Evolutionary conservation across 768 basidiomycete species (phyloP).

Genomic region (Dioszegia aurantiaca): DNA sequence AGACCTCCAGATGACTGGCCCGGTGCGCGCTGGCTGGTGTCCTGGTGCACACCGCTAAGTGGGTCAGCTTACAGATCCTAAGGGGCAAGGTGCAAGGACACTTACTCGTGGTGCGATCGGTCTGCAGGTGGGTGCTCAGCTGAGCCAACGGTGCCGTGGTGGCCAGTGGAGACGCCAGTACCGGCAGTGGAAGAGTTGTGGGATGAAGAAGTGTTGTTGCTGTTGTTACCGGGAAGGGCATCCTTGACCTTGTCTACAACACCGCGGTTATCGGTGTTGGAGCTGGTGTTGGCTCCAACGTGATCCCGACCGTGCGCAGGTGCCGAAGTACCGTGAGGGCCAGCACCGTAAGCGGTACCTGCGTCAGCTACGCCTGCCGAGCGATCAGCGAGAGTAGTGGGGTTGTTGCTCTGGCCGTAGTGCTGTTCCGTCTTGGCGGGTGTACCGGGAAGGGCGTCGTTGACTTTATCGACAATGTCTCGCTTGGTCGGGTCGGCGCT

Average conservation of each 20-base stretch:
- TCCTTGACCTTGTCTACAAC: too few species aligned
- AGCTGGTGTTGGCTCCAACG: too few species aligned
- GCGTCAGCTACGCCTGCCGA: constrained; percentile 8
- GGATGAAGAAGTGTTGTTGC: too few species aligned
- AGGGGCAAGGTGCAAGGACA: neutral
- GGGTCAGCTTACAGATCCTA: too few species aligned
- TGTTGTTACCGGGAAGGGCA: too few species aligned
- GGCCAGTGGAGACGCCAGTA: constrained; percentile 13
- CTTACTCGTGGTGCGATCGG: constrained; percentile 14
- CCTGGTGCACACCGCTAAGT: constrained; percentile 3
- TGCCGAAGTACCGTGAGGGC: constrained; percentile 3
- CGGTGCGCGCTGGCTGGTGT: constrained; percentile 13
- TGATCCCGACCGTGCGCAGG: neutral
- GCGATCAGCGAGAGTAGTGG: constrained; percentile 4
- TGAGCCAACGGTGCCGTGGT: constrained; percentile 31
- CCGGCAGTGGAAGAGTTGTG: constrained; percentile 28
- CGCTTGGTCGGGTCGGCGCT: neutral
- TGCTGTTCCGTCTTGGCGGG: constrained; percentile 9
- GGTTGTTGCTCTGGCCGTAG: constrained; percentile 11
- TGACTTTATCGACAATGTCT: neutral
- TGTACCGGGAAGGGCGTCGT: constrained; percentile 13
- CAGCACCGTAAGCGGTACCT: constrained; percentile 8
- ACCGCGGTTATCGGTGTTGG: too few species aligned
- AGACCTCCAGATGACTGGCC: constrained; percentile 16
- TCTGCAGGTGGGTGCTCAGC: constrained; percentile 44